Conservation (phyloP, 495 filamentous ascomycete species). For the Lasiosphaeris hirsuta region DNA sequence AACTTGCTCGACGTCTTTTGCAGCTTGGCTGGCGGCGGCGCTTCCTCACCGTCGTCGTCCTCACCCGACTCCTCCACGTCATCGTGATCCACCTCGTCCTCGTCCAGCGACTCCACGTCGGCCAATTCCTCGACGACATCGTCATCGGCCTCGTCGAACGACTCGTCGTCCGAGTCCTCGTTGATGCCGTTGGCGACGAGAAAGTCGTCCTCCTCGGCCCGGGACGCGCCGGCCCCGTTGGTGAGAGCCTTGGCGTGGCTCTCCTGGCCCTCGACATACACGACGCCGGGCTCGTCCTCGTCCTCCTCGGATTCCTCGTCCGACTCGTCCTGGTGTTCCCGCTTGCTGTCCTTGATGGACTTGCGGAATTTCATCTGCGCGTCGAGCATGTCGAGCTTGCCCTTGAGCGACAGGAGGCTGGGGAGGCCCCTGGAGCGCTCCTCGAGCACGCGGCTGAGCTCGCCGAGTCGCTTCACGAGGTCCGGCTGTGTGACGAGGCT, state of each 20-base stretch:
- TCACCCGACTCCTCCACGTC: slow-evolving; percentile 34
- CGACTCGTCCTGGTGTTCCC: slow-evolving; percentile 63
- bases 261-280: slow-evolving; percentile 84
- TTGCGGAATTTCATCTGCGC: slow-evolving; percentile 79
- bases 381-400: slow-evolving; percentile 85
- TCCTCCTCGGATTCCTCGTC: slow-evolving; percentile 70
- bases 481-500: slow-evolving; percentile 80
- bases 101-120: slow-evolving; percentile 32
- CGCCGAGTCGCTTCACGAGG: slow-evolving; percentile 68
- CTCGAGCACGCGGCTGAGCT: slow-evolving; percentile 78
- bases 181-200: slow-evolving; percentile 17
- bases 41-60: slow-evolving; percentile 29
- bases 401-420: slow-evolving; percentile 81
- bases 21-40: slow-evolving; percentile 34
- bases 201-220: slow-evolving; percentile 28
- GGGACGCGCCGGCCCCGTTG: slow-evolving; percentile 35
- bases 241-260: slow-evolving; percentile 40
- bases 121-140: slow-evolving; percentile 28
- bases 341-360: slow-evolving; percentile 50
- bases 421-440: slow-evolving; percentile 80
- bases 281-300: slow-evolving; percentile 54
- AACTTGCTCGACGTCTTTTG: slow-evolving; percentile 28
- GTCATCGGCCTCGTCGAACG: slow-evolving; percentile 31
- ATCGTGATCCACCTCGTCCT: slow-evolving; percentile 40
- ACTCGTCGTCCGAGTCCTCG: slow-evolving; percentile 32